Conservation (phyloP, 306 rosid species). For the Dryas alaskensis region DNA sequence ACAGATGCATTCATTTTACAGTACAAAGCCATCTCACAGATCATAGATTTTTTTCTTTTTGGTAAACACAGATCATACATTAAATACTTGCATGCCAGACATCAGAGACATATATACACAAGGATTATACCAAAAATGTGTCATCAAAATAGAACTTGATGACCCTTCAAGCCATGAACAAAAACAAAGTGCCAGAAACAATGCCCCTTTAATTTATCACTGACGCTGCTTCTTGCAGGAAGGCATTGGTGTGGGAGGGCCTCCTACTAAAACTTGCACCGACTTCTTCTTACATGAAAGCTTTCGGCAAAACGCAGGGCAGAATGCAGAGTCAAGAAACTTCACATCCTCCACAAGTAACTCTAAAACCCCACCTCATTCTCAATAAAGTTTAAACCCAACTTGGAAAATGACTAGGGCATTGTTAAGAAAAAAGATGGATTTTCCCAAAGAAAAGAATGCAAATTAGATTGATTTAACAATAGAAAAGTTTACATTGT, state of each 20-base stretch:
- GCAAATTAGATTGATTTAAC: no score
- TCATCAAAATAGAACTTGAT: not conserved
- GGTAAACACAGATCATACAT: no score
- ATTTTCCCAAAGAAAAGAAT: no score
- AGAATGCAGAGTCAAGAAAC: conserved; percentile 9
- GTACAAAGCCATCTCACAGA: no score
- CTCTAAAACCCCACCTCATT: conserved; percentile 18
- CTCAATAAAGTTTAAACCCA: not conserved
- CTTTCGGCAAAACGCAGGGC: not conserved
- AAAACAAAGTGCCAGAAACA: not conserved
- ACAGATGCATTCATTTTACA: no score
- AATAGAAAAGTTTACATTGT: no score
- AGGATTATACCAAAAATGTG: no score
- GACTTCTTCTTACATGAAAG: not conserved
- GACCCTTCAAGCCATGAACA: not conserved
- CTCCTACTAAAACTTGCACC: not conserved
- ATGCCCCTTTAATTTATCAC: not conserved
- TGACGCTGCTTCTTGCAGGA: conserved; percentile 5
- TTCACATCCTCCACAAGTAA: not conserved
- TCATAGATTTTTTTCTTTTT: no score
- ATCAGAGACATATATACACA: no score
- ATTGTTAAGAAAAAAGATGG: no score
- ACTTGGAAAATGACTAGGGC: conserved; percentile 1
- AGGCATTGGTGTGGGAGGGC: conserved; percentile 17
- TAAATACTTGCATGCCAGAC: no score